phyloP scores from a whole-genome alignment of 257 asterid genomes.

The Gentiana straminea region DNA sequence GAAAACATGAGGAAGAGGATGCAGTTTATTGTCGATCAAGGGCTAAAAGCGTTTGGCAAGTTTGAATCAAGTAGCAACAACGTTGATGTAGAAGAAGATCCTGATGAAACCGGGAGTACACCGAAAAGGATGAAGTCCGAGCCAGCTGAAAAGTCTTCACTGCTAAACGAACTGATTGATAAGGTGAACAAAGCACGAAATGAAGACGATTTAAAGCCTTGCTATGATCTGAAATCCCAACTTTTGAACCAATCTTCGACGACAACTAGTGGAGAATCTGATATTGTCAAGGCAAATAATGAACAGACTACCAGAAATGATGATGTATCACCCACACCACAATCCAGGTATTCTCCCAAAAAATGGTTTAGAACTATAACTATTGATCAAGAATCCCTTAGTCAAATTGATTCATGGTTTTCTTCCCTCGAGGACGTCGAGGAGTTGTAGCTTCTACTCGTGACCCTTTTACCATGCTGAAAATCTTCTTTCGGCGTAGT shows the following conservation, averaged over 20 bases:
- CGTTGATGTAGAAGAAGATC: conserved; percentile 32
- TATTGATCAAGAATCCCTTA: conserved; percentile 42
- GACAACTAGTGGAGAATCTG: conserved; percentile 17
- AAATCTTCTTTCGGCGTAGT: no score
- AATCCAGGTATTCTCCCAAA: conserved; percentile 21
- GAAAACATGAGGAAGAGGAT: conserved; percentile 64
- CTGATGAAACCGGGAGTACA: conserved; percentile 29
- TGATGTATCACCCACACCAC: conserved; percentile 11
- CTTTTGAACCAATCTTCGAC: conserved; percentile 27
- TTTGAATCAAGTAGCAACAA: conserved; percentile 22
- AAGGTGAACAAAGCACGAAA: conserved; percentile 68
- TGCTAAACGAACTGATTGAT: conserved; percentile 48
- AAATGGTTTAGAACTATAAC: conserved; percentile 43
- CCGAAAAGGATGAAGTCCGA: conserved; percentile 44
- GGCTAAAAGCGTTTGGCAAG: conserved; percentile 44
- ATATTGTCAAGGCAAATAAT: conserved; percentile 7
- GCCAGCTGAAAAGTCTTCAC: conserved; percentile 35
- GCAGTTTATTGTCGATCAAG: conserved; percentile 61
- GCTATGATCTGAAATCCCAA: conserved; percentile 43
- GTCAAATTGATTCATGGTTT: conserved; percentile 42
- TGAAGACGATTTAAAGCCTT: conserved; percentile 62
- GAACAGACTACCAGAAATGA: conserved; percentile 14
- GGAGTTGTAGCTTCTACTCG: conserved; percentile 24
- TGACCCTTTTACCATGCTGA: no score
- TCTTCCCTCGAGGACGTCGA: conserved; percentile 53